These are phyloP conservation scores for Dactylellina drechsleri DNA, from an alignment of 2,329 filamentous ascomycete genomes.

Conservation along the genomic window DNA sequence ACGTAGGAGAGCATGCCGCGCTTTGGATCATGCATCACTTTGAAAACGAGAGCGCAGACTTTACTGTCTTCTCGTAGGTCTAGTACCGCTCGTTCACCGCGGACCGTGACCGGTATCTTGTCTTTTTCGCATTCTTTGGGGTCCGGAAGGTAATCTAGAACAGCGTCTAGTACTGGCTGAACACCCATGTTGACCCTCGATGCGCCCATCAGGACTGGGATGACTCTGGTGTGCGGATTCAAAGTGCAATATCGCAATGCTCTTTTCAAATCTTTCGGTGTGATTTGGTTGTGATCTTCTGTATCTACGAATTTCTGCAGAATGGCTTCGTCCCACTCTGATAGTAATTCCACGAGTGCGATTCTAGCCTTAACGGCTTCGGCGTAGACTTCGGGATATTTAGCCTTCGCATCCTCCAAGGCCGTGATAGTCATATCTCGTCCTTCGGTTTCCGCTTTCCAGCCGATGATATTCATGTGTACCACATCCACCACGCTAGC, in stretches of 20 bases:
- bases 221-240: slow-evolving; percentile 87
- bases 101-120: slow-evolving; percentile 70
- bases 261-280: slow-evolving; percentile 86
- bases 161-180: slow-evolving; percentile 94
- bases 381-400: slow-evolving; percentile 60
- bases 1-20: slow-evolving; percentile 99
- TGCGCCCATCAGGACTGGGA: slow-evolving; percentile 94
- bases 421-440: slow-evolving; percentile 79
- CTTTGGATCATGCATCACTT: slow-evolving; percentile 95
- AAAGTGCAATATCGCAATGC: slow-evolving; percentile 87
- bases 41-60: slow-evolving; percentile 90
- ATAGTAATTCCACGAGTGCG: slow-evolving; percentile 90
- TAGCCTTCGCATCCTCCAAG: slow-evolving; percentile 82
- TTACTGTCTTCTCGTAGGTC: slow-evolving; percentile 82
- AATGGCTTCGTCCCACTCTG: slow-evolving; percentile 97
- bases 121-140: slow-evolving; percentile 89
- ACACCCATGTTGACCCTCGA: slow-evolving; percentile 93
- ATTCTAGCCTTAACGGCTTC: slow-evolving; percentile 72
- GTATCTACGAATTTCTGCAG: slow-evolving; percentile 91
- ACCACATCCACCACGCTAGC: slow-evolving; percentile 92
- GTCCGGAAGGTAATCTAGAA: slow-evolving; percentile 96
- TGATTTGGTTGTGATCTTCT: slow-evolving; percentile 78
- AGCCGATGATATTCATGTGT: slow-evolving; percentile 89
- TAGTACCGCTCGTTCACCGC: slow-evolving; percentile 77
- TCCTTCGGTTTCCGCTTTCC: slow-evolving; percentile 82